These are phyloP conservation scores for Termitomyces sp. DNA, from an alignment of 768 basidiomycete genomes.

Conservation along the genomic window DNA sequence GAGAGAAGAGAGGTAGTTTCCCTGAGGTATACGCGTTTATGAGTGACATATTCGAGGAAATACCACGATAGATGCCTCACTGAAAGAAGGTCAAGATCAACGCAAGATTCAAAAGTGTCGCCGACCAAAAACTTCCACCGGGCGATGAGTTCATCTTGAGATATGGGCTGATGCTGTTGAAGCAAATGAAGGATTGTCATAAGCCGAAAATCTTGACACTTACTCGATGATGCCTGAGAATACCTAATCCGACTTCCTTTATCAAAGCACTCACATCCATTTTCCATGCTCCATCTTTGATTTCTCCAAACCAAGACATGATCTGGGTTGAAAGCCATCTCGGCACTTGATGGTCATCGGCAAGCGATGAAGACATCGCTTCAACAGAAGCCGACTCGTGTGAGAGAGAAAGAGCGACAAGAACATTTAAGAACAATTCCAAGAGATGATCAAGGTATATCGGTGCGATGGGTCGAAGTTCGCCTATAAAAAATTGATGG, in stretches of 20 bases:
- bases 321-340: constrained; percentile 59
- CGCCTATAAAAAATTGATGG: constrained; percentile 35
- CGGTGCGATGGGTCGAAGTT: constrained; percentile 68
- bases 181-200: neutral
- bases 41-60: neutral
- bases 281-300: constrained; percentile 53
- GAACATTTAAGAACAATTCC: constrained; percentile 66
- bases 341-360: constrained; percentile 69
- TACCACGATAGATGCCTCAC: constrained; percentile 34
- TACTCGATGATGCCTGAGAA: constrained; percentile 62
- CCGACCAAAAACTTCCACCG: constrained; percentile 76
- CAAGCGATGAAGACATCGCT: constrained; percentile 53
- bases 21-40: constrained; percentile 37
- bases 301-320: constrained; percentile 77
- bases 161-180: constrained; percentile 55
- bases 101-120: constrained; percentile 61
- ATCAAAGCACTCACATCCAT: constrained; percentile 61
- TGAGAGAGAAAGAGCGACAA: constrained; percentile 58
- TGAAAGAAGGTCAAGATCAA: constrained; percentile 63
- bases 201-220: neutral
- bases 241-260: constrained; percentile 70
- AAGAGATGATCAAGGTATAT: constrained; percentile 66
- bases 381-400: constrained; percentile 51
- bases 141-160: constrained; percentile 47
- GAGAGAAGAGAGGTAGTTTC: constrained; percentile 61